Percentiles rank a stretch among this genome's conserved stretches.
Evolutionary conservation across 345 rosid genomes (phyloP).

Genomic region (Laguncularia racemosa): DNA sequence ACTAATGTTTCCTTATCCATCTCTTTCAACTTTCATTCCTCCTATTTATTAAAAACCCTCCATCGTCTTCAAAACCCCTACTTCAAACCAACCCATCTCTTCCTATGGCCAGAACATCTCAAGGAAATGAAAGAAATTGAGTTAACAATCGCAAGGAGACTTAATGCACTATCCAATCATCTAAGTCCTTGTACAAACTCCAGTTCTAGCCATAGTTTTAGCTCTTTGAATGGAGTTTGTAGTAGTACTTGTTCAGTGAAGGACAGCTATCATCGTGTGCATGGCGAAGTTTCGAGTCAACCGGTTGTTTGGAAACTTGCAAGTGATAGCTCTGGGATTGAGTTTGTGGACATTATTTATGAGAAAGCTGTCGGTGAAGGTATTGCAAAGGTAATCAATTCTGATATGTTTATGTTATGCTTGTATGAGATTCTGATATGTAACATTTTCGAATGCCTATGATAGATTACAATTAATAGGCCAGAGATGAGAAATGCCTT

Average conservation of each 20-base stretch:
- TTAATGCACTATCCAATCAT: too few species aligned
- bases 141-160: too few species aligned
- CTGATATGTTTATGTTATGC: not conserved
- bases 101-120: too few species aligned
- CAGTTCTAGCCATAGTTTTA: too few species aligned
- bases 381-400: constrained; percentile 62
- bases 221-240: constrained; percentile 5
- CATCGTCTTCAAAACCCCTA: too few species aligned
- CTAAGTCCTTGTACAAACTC: too few species aligned
- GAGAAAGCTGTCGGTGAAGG: constrained; percentile 83
- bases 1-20: too few species aligned
- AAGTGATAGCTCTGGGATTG: constrained; percentile 30
- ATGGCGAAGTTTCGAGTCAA: constrained; percentile 54
- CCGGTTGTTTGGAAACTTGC: constrained; percentile 55
- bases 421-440: not conserved
- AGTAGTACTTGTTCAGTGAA: not conserved
- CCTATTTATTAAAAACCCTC: too few species aligned
- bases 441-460: not conserved
- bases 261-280: constrained; percentile 49
- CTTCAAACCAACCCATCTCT: too few species aligned
- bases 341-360: constrained; percentile 63
- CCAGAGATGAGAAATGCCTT: constrained; percentile 84
- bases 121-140: too few species aligned
- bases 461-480: constrained; percentile 71
- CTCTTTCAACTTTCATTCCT: too few species aligned